phyloP scores from a whole-genome alignment of 2,329 filamentous ascomycete genomes.

The Akanthomyces uredinophilus region DNA sequence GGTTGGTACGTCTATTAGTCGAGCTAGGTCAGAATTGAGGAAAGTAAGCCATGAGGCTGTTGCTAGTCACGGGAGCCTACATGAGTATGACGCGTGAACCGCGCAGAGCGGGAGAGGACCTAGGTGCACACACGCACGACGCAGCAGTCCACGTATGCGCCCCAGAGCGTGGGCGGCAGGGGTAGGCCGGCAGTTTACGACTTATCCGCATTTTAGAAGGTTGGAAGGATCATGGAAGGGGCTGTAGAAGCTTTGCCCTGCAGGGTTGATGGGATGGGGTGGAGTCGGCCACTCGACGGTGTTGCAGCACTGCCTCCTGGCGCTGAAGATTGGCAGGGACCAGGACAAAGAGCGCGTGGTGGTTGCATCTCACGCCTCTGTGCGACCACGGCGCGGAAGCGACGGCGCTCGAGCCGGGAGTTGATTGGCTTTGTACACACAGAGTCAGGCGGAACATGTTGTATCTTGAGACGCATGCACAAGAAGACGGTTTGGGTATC shows the following conservation, averaged over 20 bases:
- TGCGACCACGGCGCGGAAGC: constrained; percentile 3
- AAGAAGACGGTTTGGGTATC: neutral
- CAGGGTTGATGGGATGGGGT: constrained; percentile 3
- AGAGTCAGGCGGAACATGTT: constrained; percentile 7
- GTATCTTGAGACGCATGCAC: constrained; percentile 1
- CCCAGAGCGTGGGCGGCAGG: neutral
- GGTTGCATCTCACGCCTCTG: neutral
- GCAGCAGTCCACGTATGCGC: neutral
- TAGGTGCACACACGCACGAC: neutral
- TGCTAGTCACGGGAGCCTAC: neutral
- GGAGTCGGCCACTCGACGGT: neutral
- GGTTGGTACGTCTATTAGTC: neutral
- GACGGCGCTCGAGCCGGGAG: constrained; percentile 4
- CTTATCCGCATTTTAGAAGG: constrained; percentile 1
- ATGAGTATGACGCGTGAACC: neutral
- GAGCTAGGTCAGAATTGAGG: neutral
- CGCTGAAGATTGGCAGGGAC: neutral
- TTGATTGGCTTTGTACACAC: neutral
- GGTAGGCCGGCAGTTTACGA: neutral
- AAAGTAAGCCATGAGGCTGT: neutral
- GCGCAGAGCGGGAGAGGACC: neutral
- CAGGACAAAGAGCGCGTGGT: neutral
- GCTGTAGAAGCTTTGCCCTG: constrained; percentile 7
- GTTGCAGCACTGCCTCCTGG: neutral
- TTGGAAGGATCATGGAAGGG: constrained; percentile 6